Conservation (phyloP, 306 rosid genomes). For the Crataegus laevigata region DNA sequence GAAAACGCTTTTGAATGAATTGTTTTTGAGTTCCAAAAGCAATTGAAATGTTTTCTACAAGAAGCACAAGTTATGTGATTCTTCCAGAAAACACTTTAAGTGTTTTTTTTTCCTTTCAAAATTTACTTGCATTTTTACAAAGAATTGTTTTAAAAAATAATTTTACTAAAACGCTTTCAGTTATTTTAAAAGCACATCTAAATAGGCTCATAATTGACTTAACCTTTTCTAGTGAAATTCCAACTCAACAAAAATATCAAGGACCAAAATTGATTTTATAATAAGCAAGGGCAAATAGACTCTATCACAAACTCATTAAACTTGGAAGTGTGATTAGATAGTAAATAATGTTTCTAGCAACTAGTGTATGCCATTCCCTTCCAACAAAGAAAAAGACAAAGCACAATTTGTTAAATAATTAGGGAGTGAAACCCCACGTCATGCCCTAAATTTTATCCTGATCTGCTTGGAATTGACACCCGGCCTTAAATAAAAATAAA, state of each 20-base stretch:
- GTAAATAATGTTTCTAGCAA: slow-evolving; percentile 44
- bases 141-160: too few species aligned
- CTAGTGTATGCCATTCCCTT: slow-evolving; percentile 9
- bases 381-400: slow-evolving; percentile 14
- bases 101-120: too few species aligned
- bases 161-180: too few species aligned
- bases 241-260: slow-evolving; percentile 37
- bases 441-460: slow-evolving; percentile 38
- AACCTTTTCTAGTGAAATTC: slow-evolving; percentile 38
- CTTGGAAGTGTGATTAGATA: background rate
- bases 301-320: slow-evolving; percentile 5
- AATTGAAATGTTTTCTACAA: too few species aligned
- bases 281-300: background rate
- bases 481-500: slow-evolving; percentile 9
- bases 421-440: slow-evolving; percentile 30
- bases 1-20: too few species aligned
- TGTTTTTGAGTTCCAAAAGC: too few species aligned
- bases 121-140: too few species aligned
- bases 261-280: background rate
- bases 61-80: too few species aligned
- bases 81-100: too few species aligned
- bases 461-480: slow-evolving; percentile 46
- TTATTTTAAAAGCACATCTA: too few species aligned
- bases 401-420: slow-evolving; percentile 26
- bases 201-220: background rate